These are phyloP conservation scores for Aspergillus clavatus DNA, from an alignment of 2,329 filamentous ascomycete genomes.

Conservation along the genomic window DNA sequence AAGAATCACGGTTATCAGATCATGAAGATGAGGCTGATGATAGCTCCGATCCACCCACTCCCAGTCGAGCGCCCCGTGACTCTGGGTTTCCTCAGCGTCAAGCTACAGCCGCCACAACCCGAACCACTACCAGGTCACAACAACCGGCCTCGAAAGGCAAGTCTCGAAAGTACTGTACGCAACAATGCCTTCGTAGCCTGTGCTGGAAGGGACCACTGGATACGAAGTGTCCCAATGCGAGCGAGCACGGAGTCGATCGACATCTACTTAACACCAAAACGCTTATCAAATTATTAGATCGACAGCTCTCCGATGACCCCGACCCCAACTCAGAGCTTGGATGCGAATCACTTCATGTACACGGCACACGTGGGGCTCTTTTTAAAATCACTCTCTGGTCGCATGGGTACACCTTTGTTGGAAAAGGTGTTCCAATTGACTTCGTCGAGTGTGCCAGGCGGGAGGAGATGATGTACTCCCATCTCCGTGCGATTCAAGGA, in stretches of 20 bases:
- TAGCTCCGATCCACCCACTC: conserved; percentile 8
- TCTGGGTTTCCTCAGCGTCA: conserved; percentile 8
- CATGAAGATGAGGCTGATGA: conserved; percentile 10
- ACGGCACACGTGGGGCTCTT: conserved; percentile 23
- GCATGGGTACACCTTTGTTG: conserved; percentile 25
- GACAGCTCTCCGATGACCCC: conserved; percentile 4
- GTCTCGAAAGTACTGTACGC: conserved; percentile 35
- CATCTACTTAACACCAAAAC: conserved; percentile 14
- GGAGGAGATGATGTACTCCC: conserved; percentile 20
- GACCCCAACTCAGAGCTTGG: conserved; percentile 2
- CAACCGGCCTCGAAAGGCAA: conserved; percentile 10
- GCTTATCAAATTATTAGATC: conserved; percentile 3
- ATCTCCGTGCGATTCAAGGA: conserved; percentile 19
- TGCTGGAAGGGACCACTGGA: conserved; percentile 29
- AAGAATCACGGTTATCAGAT: conserved; percentile 1
- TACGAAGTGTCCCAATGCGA: conserved; percentile 36
- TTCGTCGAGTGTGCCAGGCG: conserved; percentile 14
- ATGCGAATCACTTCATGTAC: conserved; percentile 20
- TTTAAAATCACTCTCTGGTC: conserved; percentile 26
- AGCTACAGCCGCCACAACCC: no score
- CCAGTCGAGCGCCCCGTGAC: conserved; percentile 9
- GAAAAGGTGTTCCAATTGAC: conserved; percentile 19
- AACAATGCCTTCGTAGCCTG: conserved; percentile 38
- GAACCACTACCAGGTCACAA: no score
- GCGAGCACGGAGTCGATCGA: conserved; percentile 27